Conservation (phyloP, 495 filamentous ascomycete species). For the Jackrogersella multiformis region DNA sequence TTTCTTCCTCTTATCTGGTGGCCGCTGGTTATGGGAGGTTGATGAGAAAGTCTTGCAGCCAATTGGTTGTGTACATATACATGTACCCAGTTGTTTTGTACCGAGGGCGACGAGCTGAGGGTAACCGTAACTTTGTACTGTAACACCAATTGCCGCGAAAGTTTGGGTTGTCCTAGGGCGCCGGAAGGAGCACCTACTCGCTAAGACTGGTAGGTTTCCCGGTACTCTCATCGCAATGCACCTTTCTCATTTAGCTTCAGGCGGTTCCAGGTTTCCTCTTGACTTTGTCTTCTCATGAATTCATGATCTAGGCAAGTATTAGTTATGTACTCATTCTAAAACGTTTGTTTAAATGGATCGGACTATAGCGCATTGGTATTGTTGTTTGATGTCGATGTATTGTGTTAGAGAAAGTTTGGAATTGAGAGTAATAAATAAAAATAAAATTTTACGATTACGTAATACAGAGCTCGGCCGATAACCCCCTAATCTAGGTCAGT, state of each 20-base stretch:
- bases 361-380: too few relatives aligned
- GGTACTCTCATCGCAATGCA: background rate
- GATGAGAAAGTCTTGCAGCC: background rate
- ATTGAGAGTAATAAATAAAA: too few relatives aligned
- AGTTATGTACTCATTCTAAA: background rate
- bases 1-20: background rate
- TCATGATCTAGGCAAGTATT: background rate
- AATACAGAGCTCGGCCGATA: too few relatives aligned
- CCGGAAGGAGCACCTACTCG: slow-evolving; percentile 4
- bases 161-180: background rate
- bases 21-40: background rate
- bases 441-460: too few relatives aligned
- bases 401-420: too few relatives aligned
- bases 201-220: background rate
- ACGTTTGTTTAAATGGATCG: too few relatives aligned
- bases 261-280: background rate
- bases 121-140: background rate
- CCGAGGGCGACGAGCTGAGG: background rate
- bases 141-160: slow-evolving; percentile 18
- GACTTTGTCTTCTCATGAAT: background rate
- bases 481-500: too few relatives aligned
- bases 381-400: background rate
- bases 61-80: too few relatives aligned
- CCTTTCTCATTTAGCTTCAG: background rate
- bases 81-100: background rate